Base-by-base conservation (phyloP, 2,329 filamentous ascomycete species). In the Periconia macrospinosa region DNA sequence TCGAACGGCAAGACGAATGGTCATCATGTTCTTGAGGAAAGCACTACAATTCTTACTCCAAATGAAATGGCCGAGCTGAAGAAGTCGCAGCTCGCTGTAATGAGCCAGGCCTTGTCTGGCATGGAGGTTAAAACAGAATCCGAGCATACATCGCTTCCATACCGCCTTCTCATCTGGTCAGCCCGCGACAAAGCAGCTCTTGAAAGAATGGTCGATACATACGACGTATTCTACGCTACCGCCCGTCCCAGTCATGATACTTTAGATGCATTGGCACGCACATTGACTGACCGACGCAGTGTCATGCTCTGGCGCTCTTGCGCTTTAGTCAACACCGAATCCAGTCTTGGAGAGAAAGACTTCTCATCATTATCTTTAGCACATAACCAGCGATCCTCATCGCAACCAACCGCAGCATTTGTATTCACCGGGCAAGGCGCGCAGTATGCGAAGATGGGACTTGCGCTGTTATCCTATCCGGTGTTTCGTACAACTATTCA, bases 351-450 rank as follows among this genome's bases (percentile, higher is more conserved):
- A 3, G 5, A 3, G 3, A 8, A 8, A 8, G 23, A 27, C 23
- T 5, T 5, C 3, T 8, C 8, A 3, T 27, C 23, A 3, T 8
- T 27, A 27, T 27, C 23, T 27, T n/a, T n/a, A n/a, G n/a, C n/a
- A n/a, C n/a, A n/a, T n/a, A n/a, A n/a, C n/a, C n/a, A n/a, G n/a
- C n/a, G n/a, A n/a, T 3, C 23, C 23, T 5, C 8, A 8, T 27
- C 23, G 5, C 3, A 27, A 8, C 23, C 23, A 3, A 8, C 8
- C 8, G 23, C 23, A 8, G 40, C 14, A 3, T 49, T 49, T 20
- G 58, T 68, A 1, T 72, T 70, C 54, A 72, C 66, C 2, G 69
- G 69, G 1, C 68, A 72, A 52, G 68, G 69, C 10, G 68, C 68
- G 2, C 66, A 70, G 33, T 71, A 59, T 54, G 8, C 44, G 41